Base-by-base conservation (phyloP, 768 basidiomycete species). In the Imleria badia region DNA sequence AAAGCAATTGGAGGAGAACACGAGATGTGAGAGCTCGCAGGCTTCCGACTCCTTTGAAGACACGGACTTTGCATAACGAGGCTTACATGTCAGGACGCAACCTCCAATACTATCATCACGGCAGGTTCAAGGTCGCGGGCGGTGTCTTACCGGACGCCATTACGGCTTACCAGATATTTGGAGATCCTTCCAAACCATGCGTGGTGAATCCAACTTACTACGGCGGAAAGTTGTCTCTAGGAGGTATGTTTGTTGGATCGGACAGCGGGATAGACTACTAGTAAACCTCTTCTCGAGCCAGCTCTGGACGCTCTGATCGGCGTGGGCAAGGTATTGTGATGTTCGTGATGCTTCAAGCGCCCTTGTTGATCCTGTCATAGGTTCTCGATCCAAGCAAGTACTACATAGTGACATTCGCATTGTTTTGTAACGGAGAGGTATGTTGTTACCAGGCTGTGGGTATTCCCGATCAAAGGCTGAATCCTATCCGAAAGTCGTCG, bases 381-480 rank as follows among this genome's bases (percentile, higher is more conserved):
- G 75, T 71, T 9, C 69, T 84, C n/a, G 75, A 82, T 59, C 75
- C 83, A 3, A 67, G 53, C 17, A 78, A 78, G 51, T 84, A 83
- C 60, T 83, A 73, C 51, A 66, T 84, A 12, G 80, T 83, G 14
- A 80, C 81, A 3, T 81, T 83, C 57, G 81, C 78, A 0, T 65
- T 83, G 33, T 84, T 83, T 60, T 81, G 78, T 36, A 81, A 81
- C 55, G 82, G 83, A 65, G 82, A 84, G 76, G 82, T 81, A 51
- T 31, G 73, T 51, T 15, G 20, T 35, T 31, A 14, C 14, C 13
- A 14, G n/a, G 26, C 39, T 17, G n/a, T 29, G 26, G 26, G 26
- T 26, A 26, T 26, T 26, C n/a, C n/a, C n/a, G 26, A 26, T 26
- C 6, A 26, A 26, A 26, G 26, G 26, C 6, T 26, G 26, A 26